Evolutionary conservation across 2,329 filamentous ascomycete species (phyloP), one percentile per base, ranked within the genome.

Genomic region (Leptographium procerum): DNA sequence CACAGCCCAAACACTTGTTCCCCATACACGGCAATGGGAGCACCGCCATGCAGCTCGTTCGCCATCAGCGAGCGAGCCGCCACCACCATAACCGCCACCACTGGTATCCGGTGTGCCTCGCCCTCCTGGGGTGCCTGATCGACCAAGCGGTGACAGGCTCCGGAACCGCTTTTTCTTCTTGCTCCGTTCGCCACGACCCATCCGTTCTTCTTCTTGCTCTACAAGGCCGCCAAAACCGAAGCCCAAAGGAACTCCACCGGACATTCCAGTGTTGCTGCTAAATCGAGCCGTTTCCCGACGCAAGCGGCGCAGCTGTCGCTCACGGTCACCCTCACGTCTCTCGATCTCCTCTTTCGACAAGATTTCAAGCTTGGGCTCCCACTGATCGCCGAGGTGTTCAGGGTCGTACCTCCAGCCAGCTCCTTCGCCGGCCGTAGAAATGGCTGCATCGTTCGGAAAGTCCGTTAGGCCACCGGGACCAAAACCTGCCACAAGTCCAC

Each of bases 291-390:
- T 97, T 71, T 99, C 94, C 68, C 94, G 81, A 58, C 94, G 82
- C 62, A 96, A 74, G 60, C 94, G 81, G 60, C 94, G 81, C 45
- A 96, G 87, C 71, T 97, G 90, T 58, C 94, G 80, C 72, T 99
- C 94, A 48, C 94, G 83, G 69, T 99, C 94, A 56, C 90, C 90
- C 71, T 99, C 94, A 31, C 94, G 84, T 75, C 95, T 95, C 73
- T 99, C 94, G 57, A 99, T 97, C 68, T 99, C 94, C 66, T 99
- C 94, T 66, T 96, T 95, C 45, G 87, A 91, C 2, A 99, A 74
- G 0, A 81, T 78, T 69, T 92, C 89, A 10, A 94, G 79, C 74
- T 88, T 89, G 8, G 89, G 87, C 68, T 91, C 88, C 89, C 89
- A 94, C 61, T 88, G 86, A 63, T 89, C 86, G 9, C 82, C 91